phyloP scores from a whole-genome alignment of 805 yeast genomes.

The Cyberlindnera mrakii region DNA sequence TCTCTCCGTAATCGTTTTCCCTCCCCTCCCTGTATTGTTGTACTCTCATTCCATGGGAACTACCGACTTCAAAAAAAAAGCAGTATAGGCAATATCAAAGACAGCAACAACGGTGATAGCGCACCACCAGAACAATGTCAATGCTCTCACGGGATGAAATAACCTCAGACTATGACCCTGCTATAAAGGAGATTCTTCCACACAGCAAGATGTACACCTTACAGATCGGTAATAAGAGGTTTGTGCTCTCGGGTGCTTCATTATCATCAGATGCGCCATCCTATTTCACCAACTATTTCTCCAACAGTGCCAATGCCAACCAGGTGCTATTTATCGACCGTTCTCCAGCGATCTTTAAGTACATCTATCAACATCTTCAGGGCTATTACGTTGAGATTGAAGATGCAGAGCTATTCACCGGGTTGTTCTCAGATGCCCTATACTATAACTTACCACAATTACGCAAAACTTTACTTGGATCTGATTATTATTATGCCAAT shows the following conservation, averaged over 20 bases:
- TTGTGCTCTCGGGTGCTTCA: constrained; percentile 75
- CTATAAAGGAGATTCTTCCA: constrained; percentile 52
- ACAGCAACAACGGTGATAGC: too few species aligned
- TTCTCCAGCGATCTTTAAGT: constrained; percentile 60
- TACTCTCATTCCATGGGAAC: too few species aligned
- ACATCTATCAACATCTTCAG: constrained; percentile 67
- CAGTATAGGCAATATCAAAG: too few species aligned
- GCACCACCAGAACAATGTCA: background rate
- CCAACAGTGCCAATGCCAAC: constrained; percentile 27
- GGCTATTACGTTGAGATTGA: constrained; percentile 67
- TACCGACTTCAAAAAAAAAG: too few species aligned
- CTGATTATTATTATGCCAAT: constrained; percentile 46
- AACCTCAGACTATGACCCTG: constrained; percentile 25
- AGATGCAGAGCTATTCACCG: constrained; percentile 54
- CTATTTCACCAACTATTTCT: constrained; percentile 72
- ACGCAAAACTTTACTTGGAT: constrained; percentile 39
- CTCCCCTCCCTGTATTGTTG: too few species aligned
- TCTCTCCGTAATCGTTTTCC: too few species aligned
- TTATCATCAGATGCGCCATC: constrained; percentile 84
- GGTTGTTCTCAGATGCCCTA: constrained; percentile 61
- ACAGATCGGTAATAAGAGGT: constrained; percentile 61
- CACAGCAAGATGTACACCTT: constrained; percentile 64
- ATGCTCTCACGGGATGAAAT: background rate
- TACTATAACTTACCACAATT: constrained; percentile 64
- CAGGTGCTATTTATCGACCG: constrained; percentile 63